These are phyloP conservation scores for Leccinum uliginosum DNA, from an alignment of 768 basidiomycete species.

Conservation along the genomic window DNA sequence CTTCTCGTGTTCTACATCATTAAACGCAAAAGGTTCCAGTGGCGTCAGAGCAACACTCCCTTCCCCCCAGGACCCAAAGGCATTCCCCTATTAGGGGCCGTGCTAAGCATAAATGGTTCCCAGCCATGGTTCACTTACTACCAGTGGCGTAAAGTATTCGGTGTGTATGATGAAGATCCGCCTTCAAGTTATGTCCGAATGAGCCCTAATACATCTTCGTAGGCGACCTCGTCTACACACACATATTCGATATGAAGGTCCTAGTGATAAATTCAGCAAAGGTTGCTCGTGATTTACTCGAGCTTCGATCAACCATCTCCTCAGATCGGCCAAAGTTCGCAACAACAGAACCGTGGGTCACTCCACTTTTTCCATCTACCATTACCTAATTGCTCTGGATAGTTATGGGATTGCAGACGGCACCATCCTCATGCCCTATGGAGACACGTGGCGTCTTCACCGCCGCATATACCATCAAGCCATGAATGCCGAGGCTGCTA, in stretches of 20 bases:
- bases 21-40: slow-evolving; percentile 1
- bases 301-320: slow-evolving; percentile 28
- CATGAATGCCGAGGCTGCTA: slow-evolving; percentile 26
- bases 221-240: slow-evolving; percentile 24
- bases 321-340: slow-evolving; percentile 31
- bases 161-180: slow-evolving; percentile 6
- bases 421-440: slow-evolving; percentile 34
- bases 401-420: slow-evolving; percentile 35
- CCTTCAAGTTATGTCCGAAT: neutral
- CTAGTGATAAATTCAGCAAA: slow-evolving; percentile 28
- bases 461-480: slow-evolving; percentile 33
- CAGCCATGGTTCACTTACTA: slow-evolving; percentile 33
- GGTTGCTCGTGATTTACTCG: slow-evolving; percentile 26
- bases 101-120: slow-evolving; percentile 23
- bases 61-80: slow-evolving; percentile 52
- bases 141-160: slow-evolving; percentile 28
- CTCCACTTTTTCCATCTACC: neutral
- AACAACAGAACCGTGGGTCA: slow-evolving; percentile 18
- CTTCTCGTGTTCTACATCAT: slow-evolving; percentile 13
- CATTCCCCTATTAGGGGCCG: slow-evolving; percentile 31
- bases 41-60: slow-evolving; percentile 5
- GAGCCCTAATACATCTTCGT: neutral
- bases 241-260: slow-evolving; percentile 20
- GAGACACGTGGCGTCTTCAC: slow-evolving; percentile 36
- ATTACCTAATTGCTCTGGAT: neutral